phyloP scores from a whole-genome alignment of 805 yeast species.

The Candida arabinofermentans region DNA sequence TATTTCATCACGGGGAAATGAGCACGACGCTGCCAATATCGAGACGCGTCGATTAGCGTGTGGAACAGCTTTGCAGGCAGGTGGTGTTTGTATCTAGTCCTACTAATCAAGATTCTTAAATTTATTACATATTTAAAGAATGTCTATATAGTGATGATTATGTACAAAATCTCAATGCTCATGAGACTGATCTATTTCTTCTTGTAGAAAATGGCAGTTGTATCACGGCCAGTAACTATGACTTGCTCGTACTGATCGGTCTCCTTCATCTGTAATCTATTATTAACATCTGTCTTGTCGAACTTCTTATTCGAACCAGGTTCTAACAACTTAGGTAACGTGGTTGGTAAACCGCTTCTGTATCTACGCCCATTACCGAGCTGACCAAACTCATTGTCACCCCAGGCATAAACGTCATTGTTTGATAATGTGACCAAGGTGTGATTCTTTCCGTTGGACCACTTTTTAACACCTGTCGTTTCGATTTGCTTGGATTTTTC shows the following conservation, averaged over 20 bases:
- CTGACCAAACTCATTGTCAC: constrained; percentile 80
- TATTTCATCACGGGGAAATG: too few species aligned
- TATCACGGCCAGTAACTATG: constrained; percentile 56
- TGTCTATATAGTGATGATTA: not conserved
- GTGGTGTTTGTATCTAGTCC: too few species aligned
- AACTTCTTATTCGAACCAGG: constrained; percentile 31
- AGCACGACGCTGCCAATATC: too few species aligned
- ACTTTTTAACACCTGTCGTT: constrained; percentile 43
- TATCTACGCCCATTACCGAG: constrained; percentile 76
- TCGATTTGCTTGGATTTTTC: constrained; percentile 40
- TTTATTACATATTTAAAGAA: not conserved
- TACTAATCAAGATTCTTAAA: too few species aligned
- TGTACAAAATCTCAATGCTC: not conserved
- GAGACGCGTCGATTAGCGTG: too few species aligned
- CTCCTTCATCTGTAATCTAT: constrained; percentile 43
- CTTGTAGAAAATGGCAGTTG: constrained; percentile 62
- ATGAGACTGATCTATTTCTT: not conserved
- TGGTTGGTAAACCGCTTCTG: constrained; percentile 51
- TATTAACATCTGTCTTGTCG: constrained; percentile 25
- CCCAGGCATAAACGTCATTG: constrained; percentile 73
- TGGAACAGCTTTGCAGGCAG: too few species aligned
- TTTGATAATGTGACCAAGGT: constrained; percentile 54
- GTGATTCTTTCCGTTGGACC: constrained; percentile 67
- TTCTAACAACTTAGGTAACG: constrained; percentile 54
- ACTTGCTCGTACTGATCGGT: constrained; percentile 44